Evolutionary conservation across 331 rosid genomes (phyloP), one percentile per base, ranked within the genome.

Genomic region (Telfairia occidentalis): DNA sequence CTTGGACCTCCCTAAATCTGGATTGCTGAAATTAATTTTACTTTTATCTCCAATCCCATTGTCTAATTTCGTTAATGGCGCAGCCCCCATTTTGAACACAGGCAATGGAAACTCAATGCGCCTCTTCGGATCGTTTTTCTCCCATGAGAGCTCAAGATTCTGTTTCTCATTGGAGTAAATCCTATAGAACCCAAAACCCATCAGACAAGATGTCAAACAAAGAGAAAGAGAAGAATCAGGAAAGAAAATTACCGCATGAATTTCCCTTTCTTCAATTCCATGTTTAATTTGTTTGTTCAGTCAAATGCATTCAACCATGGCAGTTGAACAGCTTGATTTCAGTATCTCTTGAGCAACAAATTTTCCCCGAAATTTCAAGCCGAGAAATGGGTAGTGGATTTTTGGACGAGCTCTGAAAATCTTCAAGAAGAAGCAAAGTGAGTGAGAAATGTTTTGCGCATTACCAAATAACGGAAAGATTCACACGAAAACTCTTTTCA

Each of bases 221-320:
- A n/a, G 15, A 60, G 4, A 7, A n/a, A 35, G 5, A 38, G 24
- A 59, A 30, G 65, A 58, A 59, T 55, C 18, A 34, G 63, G 16
- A 19, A 9, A 66, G 40, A 48, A 40, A 21, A 73, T 60, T 73
- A 90, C 98, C 97, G 84, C 30, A 89, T 88, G 50, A 69, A 80
- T 85, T 86, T 92, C 28, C 81, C 86, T 78, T 84, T 82, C 84
- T 84, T 91, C 1, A 80, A 77, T 74, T 87, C 89, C 97, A 89
- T 93, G 70, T 42, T 60, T 32, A 53, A 3, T 30, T 48, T 23
- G 58, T 18, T 50, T 12, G 4, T n/a, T 32, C 21, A 26, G 61
- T 32, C 49, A 55, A 73, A 19, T 24, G 64, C 23, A 19, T 23
- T 30, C 19, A 73, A 34, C 11, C 74, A 42, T 67, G 19, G 42